Percentiles rank a stretch among this genome's conserved stretches.
phyloP scores from a whole-genome alignment of 495 filamentous ascomycete species.

The Lasiosphaeria ovina region DNA sequence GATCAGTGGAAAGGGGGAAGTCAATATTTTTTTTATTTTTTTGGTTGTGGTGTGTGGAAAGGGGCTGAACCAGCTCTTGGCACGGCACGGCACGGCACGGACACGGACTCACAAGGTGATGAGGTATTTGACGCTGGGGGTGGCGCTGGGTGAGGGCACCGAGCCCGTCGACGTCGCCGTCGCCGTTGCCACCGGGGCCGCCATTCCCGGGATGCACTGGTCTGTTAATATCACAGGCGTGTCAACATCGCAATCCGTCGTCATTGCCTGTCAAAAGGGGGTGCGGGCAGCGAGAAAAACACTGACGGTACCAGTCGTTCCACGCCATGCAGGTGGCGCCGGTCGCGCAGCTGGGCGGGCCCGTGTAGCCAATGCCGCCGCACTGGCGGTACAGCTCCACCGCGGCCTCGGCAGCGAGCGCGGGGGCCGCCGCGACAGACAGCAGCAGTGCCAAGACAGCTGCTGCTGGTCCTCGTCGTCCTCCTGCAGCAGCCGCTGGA shows the following conservation, averaged over 20 bases:
- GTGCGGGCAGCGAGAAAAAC: too few relatives aligned
- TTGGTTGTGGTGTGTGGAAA: not conserved
- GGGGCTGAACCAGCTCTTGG: too few relatives aligned
- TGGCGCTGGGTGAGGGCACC: slow-evolving; percentile 3
- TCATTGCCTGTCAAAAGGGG: not conserved
- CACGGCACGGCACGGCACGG: too few relatives aligned
- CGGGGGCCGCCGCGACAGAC: slow-evolving; percentile 6
- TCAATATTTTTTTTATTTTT: slow-evolving; percentile 1
- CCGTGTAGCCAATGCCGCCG: slow-evolving; percentile 20
- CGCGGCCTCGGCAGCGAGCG: slow-evolving; percentile 4
- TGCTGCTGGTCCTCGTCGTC: not conserved
- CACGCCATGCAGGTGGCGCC: slow-evolving; percentile 18
- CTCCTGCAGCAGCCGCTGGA: not conserved
- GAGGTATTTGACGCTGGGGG: slow-evolving; percentile 26
- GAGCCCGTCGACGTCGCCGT: not conserved
- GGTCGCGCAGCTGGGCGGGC: slow-evolving; percentile 15
- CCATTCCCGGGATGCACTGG: slow-evolving; percentile 20
- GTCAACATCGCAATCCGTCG: not conserved
- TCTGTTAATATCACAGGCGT: slow-evolving; percentile 10
- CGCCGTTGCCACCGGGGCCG: not conserved
- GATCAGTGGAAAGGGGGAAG: not conserved
- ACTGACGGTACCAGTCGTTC: slow-evolving; percentile 26
- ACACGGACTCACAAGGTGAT: slow-evolving; percentile 31
- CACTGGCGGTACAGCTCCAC: slow-evolving; percentile 18
- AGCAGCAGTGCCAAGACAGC: slow-evolving; percentile 15